These are phyloP conservation scores for Furcasterigmium sp. DNA, from an alignment of 2,329 filamentous ascomycete genomes.

Conservation along the genomic window DNA sequence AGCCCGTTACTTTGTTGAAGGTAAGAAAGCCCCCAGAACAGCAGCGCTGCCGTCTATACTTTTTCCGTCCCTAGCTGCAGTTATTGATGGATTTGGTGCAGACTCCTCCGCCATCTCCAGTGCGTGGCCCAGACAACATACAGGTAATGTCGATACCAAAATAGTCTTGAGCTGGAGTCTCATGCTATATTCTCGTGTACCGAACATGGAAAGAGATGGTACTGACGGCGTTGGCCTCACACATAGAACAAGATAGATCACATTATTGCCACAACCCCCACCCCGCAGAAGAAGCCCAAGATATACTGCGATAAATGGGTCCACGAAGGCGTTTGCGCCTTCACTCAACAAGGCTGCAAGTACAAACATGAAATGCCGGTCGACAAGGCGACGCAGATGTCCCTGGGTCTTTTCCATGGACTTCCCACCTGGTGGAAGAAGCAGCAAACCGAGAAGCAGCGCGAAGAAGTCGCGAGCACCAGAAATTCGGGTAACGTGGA, in stretches of 20 bases:
- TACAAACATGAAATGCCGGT: constrained; percentile 89
- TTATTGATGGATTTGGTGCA: constrained; percentile 19
- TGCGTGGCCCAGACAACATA: constrained; percentile 21
- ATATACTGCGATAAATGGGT: constrained; percentile 89
- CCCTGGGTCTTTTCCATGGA: constrained; percentile 66
- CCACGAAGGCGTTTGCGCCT: constrained; percentile 77
- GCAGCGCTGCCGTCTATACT: too few species aligned
- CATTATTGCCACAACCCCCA: constrained; percentile 19
- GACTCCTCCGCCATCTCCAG: constrained; percentile 14
- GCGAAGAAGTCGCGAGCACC: constrained; percentile 3
- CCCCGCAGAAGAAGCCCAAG: constrained; percentile 49
- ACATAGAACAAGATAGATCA: constrained; percentile 24
- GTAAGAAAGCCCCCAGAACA: constrained; percentile 33
- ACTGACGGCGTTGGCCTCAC: neutral
- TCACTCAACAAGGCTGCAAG: constrained; percentile 78
- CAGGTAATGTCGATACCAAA: constrained; percentile 23
- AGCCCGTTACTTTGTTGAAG: constrained; percentile 26
- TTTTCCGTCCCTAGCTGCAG: constrained; percentile 2
- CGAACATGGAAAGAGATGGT: constrained; percentile 8
- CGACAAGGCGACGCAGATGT: constrained; percentile 58
- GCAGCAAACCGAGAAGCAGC: constrained; percentile 39
- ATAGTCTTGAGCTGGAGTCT: too few species aligned
- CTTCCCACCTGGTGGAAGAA: constrained; percentile 57
- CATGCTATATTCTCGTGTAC: too few species aligned
- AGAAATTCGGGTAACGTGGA: neutral